Evolutionary conservation across 2,329 filamentous ascomycete species (phyloP), one percentile per base, ranked within the genome.

Genomic region (Leptographium galeiforme): DNA sequence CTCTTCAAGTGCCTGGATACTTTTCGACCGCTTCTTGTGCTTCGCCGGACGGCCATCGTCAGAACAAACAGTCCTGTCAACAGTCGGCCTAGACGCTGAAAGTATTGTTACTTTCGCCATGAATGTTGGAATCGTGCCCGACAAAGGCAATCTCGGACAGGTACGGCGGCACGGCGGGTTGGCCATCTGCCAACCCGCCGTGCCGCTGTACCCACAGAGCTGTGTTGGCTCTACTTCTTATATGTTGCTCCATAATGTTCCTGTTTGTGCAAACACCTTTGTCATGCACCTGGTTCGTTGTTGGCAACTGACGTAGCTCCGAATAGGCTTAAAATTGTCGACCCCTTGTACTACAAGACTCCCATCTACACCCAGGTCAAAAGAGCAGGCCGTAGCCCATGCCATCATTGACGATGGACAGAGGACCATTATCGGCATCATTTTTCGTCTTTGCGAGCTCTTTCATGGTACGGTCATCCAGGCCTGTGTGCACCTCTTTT

Each of bases 281-380:
- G 2, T 13, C 50, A 11, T 3, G 6, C 18, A 64, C 62, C 49
- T 73, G 70, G 70, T 71, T 69, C 55, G 65, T 70, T 8, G 52
- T 72, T 2, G 69, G 69, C 1, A 67, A 70, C 49, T 69, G 48
- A 69, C 66, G n/a, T 73, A 0, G 69, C 70, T 1, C 63, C 72
- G 10, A 63, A 71, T 41, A 56, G 57, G 10, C 61, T 72, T 8
- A 63, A 63, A 38, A 55, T 57, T 2, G 51, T 48, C 0, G 60
- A 66, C 43, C 67, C 68, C 0, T 61, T 62, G 33, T 58, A 71
- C 41, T 72, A 64, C 53, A 60, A 61, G 4, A 64, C 63, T 6
- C 63, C 69, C 2, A 70, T 72, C 48, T 70, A 70, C 53, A 69
- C 45, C 1, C 45, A 46, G 44, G 44, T 33, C 1, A 41, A 6